Percentiles rank a stretch among this genome's conserved stretches.
Evolutionary conservation across 805 yeast species (phyloP).

Genomic region (Ogataea ramenticola): DNA sequence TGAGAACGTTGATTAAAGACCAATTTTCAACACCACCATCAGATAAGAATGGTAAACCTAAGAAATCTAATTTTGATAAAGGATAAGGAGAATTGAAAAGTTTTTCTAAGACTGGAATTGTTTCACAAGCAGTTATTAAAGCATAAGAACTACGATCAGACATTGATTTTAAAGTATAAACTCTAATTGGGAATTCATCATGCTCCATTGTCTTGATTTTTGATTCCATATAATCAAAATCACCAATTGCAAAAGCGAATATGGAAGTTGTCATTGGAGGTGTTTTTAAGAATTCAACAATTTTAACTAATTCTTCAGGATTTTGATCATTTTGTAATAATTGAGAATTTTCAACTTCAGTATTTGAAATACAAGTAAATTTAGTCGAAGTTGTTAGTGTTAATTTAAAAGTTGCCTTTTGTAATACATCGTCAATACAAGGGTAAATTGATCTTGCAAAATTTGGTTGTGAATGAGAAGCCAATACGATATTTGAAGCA

Average conservation of each 20-base stretch:
- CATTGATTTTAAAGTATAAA: constrained; percentile 52
- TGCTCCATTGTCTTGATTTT: constrained; percentile 19
- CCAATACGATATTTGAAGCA: constrained; percentile 44
- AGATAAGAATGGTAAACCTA: constrained; percentile 60
- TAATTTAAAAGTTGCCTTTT: constrained; percentile 45
- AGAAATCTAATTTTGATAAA: constrained; percentile 56
- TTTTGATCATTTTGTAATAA: constrained; percentile 18
- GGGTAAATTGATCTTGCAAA: constrained; percentile 62
- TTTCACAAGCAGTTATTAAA: constrained; percentile 36
- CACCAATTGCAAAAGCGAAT: constrained; percentile 66
- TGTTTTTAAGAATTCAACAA: constrained; percentile 41
- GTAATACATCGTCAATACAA: constrained; percentile 56
- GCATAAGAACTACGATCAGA: constrained; percentile 41
- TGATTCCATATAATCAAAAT: constrained; percentile 45
- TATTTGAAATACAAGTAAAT: constrained; percentile 48
- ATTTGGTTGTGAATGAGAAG: constrained; percentile 70
- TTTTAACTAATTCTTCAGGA: constrained; percentile 14
- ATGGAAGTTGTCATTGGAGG: constrained; percentile 57
- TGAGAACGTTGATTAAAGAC: constrained; percentile 57
- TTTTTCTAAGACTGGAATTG: constrained; percentile 40
- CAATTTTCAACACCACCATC: constrained; percentile 83
- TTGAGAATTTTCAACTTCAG: constrained; percentile 25
- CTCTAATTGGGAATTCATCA: constrained; percentile 36
- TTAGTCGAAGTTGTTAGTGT: constrained; percentile 35
- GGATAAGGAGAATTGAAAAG: constrained; percentile 46